A percentile compares a stretch with the other conserved stretches of the same genome.
Evolutionary conservation across 495 filamentous ascomycete genomes (phyloP).

Genomic region (Immersiella caudata): DNA sequence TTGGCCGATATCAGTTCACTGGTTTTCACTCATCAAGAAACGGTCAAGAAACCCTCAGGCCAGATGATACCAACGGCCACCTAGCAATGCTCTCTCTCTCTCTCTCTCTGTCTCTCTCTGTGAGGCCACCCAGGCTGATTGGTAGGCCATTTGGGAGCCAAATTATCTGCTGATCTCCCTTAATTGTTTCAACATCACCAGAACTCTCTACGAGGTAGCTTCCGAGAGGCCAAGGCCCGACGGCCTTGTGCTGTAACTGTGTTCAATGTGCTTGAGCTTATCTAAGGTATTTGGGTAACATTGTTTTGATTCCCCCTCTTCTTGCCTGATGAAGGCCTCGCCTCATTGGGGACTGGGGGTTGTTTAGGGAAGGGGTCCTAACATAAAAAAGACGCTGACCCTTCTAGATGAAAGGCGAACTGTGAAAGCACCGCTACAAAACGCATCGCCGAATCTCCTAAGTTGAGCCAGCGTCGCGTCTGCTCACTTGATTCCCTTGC

Average conservation of each 20-base stretch:
- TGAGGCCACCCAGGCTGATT: too few species aligned
- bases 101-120: too few species aligned
- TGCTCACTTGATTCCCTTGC: not conserved
- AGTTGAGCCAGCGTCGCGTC: not conserved
- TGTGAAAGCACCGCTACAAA: not conserved
- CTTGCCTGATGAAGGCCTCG: not conserved
- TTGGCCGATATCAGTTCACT: too few species aligned
- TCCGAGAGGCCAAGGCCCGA: not conserved
- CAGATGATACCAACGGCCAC: too few species aligned
- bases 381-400: not conserved
- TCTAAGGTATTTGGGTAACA: not conserved
- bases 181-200: too few species aligned
- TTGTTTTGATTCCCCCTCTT: not conserved
- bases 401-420: not conserved
- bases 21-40: too few species aligned
- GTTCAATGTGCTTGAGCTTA: constrained; percentile 11
- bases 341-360: not conserved
- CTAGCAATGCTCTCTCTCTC: too few species aligned
- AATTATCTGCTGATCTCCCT: too few species aligned
- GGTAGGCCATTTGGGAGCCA: too few species aligned
- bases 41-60: too few species aligned
- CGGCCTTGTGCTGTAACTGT: not conserved
- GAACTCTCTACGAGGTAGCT: too few species aligned
- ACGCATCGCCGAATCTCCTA: not conserved
- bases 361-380: not conserved